Evolutionary conservation across 345 rosid species (phyloP).

Genomic region (Toxicodendron radicans): DNA sequence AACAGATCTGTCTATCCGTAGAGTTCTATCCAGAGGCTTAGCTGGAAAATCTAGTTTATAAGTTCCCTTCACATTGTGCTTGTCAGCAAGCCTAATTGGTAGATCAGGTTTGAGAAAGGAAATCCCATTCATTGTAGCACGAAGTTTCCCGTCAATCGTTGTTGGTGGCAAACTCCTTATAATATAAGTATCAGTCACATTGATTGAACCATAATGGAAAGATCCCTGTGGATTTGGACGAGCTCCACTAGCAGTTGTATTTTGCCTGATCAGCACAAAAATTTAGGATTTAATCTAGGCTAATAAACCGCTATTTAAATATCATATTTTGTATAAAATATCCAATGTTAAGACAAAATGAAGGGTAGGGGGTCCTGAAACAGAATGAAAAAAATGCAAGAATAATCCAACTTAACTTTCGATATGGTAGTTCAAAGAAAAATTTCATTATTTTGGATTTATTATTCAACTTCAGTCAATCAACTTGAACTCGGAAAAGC

Average conservation of each 20-base stretch:
- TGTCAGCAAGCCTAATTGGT: conserved; percentile 81
- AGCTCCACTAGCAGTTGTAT: conserved; percentile 90
- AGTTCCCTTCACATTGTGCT: conserved; percentile 62
- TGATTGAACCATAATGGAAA: conserved; percentile 84
- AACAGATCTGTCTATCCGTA: conserved; percentile 57
- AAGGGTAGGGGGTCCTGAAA: too few relatives aligned
- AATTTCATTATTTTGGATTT: too few relatives aligned
- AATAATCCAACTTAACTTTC: too few relatives aligned
- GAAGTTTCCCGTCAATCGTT: conserved; percentile 56
- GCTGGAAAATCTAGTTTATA: conserved; percentile 89
- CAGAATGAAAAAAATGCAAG: too few relatives aligned
- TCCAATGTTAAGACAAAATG: neutral
- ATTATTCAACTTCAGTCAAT: neutral
- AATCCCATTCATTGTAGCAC: conserved; percentile 77
- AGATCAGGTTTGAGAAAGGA: conserved; percentile 70
- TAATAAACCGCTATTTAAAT: neutral
- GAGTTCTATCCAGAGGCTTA: conserved; percentile 62
- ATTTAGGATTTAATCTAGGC: neutral
- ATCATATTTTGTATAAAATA: neutral
- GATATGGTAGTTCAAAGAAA: too few relatives aligned
- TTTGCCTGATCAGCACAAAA: conserved; percentile 56
- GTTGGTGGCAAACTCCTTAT: conserved; percentile 70
- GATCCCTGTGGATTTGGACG: conserved; percentile 99
- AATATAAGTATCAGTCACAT: conserved; percentile 68
- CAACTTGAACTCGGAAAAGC: neutral